A percentile compares a stretch with the other conserved stretches of the same genome.
Conservation (phyloP, 2,329 filamentous ascomycete species). For the Arachnomyces sp. region DNA sequence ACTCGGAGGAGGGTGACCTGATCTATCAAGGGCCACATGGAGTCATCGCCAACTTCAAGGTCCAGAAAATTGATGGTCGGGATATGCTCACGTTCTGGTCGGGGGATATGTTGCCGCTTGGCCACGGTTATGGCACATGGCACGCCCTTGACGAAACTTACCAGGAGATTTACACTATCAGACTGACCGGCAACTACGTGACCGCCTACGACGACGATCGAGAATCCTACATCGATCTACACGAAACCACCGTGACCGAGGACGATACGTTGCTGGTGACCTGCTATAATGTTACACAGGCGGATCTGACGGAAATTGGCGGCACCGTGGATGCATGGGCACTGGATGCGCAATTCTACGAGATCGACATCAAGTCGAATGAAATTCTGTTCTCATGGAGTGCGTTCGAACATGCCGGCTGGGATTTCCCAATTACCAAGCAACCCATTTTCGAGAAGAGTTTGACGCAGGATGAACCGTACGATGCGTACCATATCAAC, state of each 20-base stretch:
- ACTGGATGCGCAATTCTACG: conserved; percentile 37
- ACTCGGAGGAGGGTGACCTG: conserved; percentile 27
- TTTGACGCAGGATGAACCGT: conserved; percentile 19
- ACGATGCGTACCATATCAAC: conserved; percentile 32
- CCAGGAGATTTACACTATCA: conserved; percentile 9
- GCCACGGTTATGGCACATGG: conserved; percentile 12
- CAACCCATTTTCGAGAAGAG: conserved; percentile 16
- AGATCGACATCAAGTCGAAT: conserved; percentile 39
- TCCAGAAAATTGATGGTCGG: conserved; percentile 26
- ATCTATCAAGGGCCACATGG: conserved; percentile 30
- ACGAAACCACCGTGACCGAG: conserved; percentile 39
- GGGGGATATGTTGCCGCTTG: conserved; percentile 19
- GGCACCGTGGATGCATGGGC: conserved; percentile 33
- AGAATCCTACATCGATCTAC: conserved; percentile 29
- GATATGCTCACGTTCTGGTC: conserved; percentile 32
- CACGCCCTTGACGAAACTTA: conserved; percentile 16
- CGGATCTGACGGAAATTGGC: conserved; percentile 32
- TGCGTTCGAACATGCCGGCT: conserved; percentile 38
- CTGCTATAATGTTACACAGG: conserved; percentile 31
- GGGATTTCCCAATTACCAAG: conserved; percentile 19
- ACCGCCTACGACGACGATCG: conserved; percentile 8
- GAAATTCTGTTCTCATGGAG: conserved; percentile 41
- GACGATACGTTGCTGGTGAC: conserved; percentile 38
- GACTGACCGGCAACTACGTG: conserved; percentile 7
- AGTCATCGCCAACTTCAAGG: conserved; percentile 28